Evolutionary conservation across 495 filamentous ascomycete genomes (phyloP).

Genomic region (Lindgomyces ingoldianus): DNA sequence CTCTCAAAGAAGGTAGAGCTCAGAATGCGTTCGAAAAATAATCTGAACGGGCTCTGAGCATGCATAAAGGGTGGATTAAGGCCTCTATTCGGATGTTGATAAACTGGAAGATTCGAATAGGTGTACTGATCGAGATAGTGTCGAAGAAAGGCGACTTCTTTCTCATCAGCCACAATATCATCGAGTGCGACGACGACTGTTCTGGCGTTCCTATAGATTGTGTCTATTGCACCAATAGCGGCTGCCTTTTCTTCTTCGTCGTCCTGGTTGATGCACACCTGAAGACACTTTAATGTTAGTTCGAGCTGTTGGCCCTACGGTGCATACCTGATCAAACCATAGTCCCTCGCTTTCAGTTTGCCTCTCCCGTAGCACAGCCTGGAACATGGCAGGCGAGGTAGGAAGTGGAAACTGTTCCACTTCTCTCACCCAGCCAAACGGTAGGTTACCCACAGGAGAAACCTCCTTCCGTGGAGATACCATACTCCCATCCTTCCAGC

Average conservation of each 20-base stretch:
- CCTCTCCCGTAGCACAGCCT: conserved; percentile 26
- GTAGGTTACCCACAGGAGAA: conserved; percentile 20
- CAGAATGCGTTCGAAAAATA: conserved; percentile 36
- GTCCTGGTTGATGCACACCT: conserved; percentile 44
- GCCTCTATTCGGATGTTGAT: conserved; percentile 30
- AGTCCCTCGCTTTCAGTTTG: conserved; percentile 17
- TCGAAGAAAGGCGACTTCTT: conserved; percentile 33
- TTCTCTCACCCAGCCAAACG: conserved; percentile 34
- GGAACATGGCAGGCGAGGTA: conserved; percentile 17
- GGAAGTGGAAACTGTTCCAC: conserved; percentile 34
- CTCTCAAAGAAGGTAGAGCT: conserved; percentile 43
- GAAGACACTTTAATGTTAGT: neutral
- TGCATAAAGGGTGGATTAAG: conserved; percentile 40
- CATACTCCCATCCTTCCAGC: conserved; percentile 21
- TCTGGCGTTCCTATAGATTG: conserved; percentile 42
- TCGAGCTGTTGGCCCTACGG: neutral
- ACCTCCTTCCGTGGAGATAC: conserved; percentile 3
- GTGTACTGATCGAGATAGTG: conserved; percentile 39
- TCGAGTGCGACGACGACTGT: conserved; percentile 42
- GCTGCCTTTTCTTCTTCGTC: conserved; percentile 40
- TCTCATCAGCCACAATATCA: conserved; percentile 34
- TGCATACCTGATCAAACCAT: conserved; percentile 33
- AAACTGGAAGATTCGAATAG: conserved; percentile 1
- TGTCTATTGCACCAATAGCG: conserved; percentile 42
- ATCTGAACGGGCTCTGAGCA: conserved; percentile 29